Evolutionary conservation across 805 yeast genomes (phyloP), one percentile per base, ranked within the genome.

Genomic region (Lipomyces sp.): DNA sequence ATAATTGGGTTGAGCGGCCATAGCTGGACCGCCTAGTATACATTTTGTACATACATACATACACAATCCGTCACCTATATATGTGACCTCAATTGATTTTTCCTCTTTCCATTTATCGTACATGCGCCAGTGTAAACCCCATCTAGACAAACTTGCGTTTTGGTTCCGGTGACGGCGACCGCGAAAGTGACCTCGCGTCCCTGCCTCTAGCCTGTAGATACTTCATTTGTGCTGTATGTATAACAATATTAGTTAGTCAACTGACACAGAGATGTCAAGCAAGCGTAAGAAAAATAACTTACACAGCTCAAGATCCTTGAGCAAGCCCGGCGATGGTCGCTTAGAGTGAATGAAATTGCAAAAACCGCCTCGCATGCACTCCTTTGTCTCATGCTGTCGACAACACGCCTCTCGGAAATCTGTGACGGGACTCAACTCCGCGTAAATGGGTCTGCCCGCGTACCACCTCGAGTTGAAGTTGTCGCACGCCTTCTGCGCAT

Each of bases 301-400:
- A 2, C 78, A 69, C 14, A 65, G 51, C 33, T 70, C 71, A 47
- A 86, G 67, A 13, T 70, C 73, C 4, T 60, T 64, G 40, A 73
- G 65, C 26, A 82, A 63, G 13, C 66, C 71, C 5, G 62, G 62
- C 2, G 77, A 64, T 0, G 95, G 87, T 34, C 74, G 68, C 60
- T 82, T 74, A 2, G 83, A 75, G 66, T 90, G 98, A 78, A 88
- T 84, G 67, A 86, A 89, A 67, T 90, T 90, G 68, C 98, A 90
- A 62, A 78, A 77, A 29, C 82, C 85, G 1, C 89, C 91, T 64
- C 97, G 76, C n/a, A 75, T 77, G 64, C 98, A 90, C 13, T 70
- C 70, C 22, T 74, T 68, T 1, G 73, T 68, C 34, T 82, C 86
- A 62, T 83, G 83, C 38, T 84, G 84, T 36, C 86, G 73, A 64